phyloP scores from a whole-genome alignment of 352 stramenopile genomes.

The Plasmopara viticola region DNA sequence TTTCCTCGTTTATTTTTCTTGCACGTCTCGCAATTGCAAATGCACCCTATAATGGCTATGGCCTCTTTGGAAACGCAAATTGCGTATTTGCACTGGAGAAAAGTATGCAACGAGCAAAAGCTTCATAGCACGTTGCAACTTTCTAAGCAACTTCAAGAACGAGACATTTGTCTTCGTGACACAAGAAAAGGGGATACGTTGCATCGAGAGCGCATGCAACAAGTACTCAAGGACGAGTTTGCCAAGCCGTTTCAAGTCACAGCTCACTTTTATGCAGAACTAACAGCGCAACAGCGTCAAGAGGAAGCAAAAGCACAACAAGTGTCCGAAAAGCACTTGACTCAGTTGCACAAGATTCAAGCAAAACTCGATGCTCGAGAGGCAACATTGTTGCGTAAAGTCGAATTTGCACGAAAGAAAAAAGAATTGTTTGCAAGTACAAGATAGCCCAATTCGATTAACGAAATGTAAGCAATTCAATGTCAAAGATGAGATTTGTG shows the following conservation, averaged over 20 bases:
- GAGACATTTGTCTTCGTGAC: constrained; percentile 23
- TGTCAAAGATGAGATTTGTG: constrained; percentile 89
- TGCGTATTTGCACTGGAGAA: constrained; percentile 64
- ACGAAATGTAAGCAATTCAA: constrained; percentile 86
- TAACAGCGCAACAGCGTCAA: too few relatives aligned
- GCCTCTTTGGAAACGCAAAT: constrained; percentile 59
- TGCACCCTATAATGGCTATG: constrained; percentile 17
- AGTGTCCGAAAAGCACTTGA: constrained; percentile 10
- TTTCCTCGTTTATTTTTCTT: too few relatives aligned
- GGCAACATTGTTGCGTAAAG: constrained; percentile 33
- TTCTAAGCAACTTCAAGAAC: too few relatives aligned
- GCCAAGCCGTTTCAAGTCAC: too few relatives aligned
- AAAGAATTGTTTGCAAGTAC: constrained; percentile 36
- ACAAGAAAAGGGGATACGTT: constrained; percentile 29
- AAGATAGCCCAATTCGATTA: constrained; percentile 12
- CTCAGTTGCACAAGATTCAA: constrained; percentile 45
- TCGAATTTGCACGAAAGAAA: constrained; percentile 62
- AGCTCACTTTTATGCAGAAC: too few relatives aligned
- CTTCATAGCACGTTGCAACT: constrained; percentile 40
- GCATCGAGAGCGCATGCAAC: too few relatives aligned
- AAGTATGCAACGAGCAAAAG: constrained; percentile 63
- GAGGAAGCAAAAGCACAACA: too few relatives aligned
- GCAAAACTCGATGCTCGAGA: constrained; percentile 46
- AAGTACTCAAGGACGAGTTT: too few relatives aligned
- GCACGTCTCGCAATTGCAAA: too few relatives aligned